Evolutionary conservation across 306 rosid genomes (phyloP).

Genomic region (Rosa rugosa): DNA sequence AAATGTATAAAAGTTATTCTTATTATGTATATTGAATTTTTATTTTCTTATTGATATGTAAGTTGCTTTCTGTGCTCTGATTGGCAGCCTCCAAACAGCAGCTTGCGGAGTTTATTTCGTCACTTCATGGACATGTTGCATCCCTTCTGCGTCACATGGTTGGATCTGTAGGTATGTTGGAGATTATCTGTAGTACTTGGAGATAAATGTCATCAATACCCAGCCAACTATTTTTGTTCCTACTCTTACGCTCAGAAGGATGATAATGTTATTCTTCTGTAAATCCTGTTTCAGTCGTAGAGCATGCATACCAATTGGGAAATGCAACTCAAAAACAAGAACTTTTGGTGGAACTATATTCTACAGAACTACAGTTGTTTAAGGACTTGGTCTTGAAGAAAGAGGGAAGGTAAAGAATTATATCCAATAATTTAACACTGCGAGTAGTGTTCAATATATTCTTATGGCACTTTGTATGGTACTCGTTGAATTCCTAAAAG

Average conservation of each 20-base stretch:
- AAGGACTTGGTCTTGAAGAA: slow-evolving; percentile 67
- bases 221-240: neutral
- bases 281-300: slow-evolving; percentile 55
- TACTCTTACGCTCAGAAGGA: neutral
- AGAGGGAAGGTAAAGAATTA: slow-evolving; percentile 73
- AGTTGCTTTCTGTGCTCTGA: slow-evolving; percentile 10
- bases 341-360: slow-evolving; percentile 75
- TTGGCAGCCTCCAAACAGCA: slow-evolving; percentile 85
- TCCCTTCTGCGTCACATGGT: slow-evolving; percentile 77
- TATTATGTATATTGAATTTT: neutral
- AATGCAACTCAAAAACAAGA: slow-evolving; percentile 81
- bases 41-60: slow-evolving; percentile 8
- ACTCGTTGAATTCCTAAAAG: neutral
- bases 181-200: neutral
- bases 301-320: slow-evolving; percentile 78
- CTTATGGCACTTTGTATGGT: neutral
- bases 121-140: slow-evolving; percentile 84
- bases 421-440: neutral
- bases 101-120: slow-evolving; percentile 64
- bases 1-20: neutral
- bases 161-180: slow-evolving; percentile 13
- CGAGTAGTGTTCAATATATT: neutral
- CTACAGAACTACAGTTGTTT: slow-evolving; percentile 77
- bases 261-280: slow-evolving; percentile 5
- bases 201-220: neutral